Evolutionary conservation across 352 stramenopile genomes (phyloP).

Genomic region (Phytophthora europaea): DNA sequence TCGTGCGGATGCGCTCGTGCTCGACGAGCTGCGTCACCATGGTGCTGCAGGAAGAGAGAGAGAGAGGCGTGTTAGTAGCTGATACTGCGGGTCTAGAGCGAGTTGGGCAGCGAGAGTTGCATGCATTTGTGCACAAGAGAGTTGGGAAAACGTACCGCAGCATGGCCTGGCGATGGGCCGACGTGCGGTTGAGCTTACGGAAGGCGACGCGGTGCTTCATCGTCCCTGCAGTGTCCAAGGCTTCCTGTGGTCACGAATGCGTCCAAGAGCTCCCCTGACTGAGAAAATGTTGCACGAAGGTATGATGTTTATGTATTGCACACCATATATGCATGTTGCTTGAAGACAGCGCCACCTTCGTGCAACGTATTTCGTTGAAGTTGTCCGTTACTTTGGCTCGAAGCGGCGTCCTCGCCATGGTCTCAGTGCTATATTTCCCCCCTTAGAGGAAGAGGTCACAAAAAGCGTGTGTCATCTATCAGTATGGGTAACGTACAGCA

Average conservation of each 20-base stretch:
- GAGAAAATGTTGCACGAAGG: conserved; percentile 10
- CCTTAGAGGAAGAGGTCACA: neutral
- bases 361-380: conserved; percentile 17
- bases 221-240: conserved; percentile 1
- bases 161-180: conserved; percentile 96
- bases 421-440: conserved; percentile 8
- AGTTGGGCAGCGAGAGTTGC: neutral
- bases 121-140: neutral
- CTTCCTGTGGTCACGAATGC: conserved; percentile 39
- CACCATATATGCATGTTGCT: neutral
- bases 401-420: conserved; percentile 35
- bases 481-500: conserved; percentile 84
- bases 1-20: conserved; percentile 98
- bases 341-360: neutral
- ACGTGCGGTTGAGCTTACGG: conserved; percentile 94
- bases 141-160: conserved; percentile 81
- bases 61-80: neutral
- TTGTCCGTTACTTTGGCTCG: conserved; percentile 17
- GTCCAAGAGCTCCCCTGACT: conserved; percentile 4
- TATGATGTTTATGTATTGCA: neutral
- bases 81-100: conserved; percentile 9
- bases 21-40: conserved; percentile 98
- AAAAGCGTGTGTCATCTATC: neutral
- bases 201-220: conserved; percentile 91
- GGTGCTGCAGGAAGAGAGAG: conserved; percentile 68